Percentiles rank a stretch among this genome's conserved stretches.
Conservation (phyloP, 1,284 basidiomycete species). For the Acaromyces ingoldii region DNA sequence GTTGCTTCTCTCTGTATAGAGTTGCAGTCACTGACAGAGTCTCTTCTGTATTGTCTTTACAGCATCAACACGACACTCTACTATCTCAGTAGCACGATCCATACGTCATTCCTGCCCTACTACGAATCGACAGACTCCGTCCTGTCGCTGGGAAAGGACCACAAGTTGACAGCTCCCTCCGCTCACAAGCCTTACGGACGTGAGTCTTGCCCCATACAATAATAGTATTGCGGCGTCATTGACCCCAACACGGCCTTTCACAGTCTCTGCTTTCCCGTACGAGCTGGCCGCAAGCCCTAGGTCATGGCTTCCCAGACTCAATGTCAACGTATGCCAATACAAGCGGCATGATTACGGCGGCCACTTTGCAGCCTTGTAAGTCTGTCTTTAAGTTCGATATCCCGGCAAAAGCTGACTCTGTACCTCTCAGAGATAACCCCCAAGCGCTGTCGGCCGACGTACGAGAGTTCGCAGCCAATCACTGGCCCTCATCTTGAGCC, state of each 20-base stretch:
- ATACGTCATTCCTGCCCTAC: constrained; percentile 31
- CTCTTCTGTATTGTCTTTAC: not conserved
- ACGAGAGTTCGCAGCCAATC: constrained; percentile 23
- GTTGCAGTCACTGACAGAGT: too few species aligned
- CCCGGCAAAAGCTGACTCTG: too few species aligned
- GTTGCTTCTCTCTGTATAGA: not conserved
- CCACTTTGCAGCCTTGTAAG: constrained; percentile 40
- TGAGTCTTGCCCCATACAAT: not conserved
- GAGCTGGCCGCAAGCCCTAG: constrained; percentile 22
- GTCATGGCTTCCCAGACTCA: constrained; percentile 19
- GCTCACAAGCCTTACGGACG: constrained; percentile 23
- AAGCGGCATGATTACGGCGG: constrained; percentile 32
- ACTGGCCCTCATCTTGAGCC: too few species aligned
- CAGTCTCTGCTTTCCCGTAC: constrained; percentile 22
- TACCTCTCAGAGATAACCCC: constrained; percentile 18
- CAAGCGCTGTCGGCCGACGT: constrained; percentile 23
- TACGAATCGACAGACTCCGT: constrained; percentile 17
- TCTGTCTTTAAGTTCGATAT: not conserved
- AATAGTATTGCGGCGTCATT: not conserved
- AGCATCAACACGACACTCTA: constrained; percentile 26
- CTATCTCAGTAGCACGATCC: constrained; percentile 24
- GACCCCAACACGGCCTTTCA: not conserved
- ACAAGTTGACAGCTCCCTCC: constrained; percentile 12
- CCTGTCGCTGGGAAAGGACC: constrained; percentile 10
- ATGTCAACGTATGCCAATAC: constrained; percentile 22